Evolutionary conservation across 164 flowering plant genomes (phyloP).

Genomic region (Stephania yunnanensis): DNA sequence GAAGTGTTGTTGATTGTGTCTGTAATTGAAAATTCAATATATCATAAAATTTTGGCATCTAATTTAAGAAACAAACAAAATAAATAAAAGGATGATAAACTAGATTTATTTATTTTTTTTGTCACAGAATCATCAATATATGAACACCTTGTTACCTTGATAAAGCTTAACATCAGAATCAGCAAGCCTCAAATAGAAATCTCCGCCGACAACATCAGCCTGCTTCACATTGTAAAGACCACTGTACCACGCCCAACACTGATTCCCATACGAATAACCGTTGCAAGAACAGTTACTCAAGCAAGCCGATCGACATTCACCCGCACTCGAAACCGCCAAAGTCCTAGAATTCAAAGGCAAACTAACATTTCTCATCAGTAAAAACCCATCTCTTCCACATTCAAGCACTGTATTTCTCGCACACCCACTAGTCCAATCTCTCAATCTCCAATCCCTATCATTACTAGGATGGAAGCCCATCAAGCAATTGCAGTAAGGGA

Average conservation of each 20-base stretch:
- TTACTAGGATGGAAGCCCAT: neutral
- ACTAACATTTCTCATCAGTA: neutral
- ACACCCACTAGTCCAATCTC: neutral
- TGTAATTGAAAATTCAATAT: too few species aligned
- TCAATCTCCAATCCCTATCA: neutral
- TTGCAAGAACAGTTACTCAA: neutral
- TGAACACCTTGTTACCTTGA: neutral
- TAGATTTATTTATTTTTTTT: neutral
- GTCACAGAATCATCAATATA: too few species aligned
- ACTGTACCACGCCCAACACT: neutral
- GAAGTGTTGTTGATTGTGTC: too few species aligned
- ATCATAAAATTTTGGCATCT: too few species aligned
- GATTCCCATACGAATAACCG: neutral
- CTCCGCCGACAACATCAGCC: neutral
- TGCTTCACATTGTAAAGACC: neutral
- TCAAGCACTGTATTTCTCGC: neutral
- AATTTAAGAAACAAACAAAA: neutral
- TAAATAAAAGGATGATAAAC: too few species aligned
- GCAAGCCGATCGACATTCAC: neutral
- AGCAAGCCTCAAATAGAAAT: neutral
- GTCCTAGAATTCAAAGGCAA: neutral
- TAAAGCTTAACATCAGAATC: neutral
- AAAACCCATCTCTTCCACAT: neutral
- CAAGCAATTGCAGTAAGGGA: constrained; percentile 5
- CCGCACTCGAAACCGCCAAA: neutral